Evolutionary conservation across 129 eudicot genomes (phyloP).

Genomic region (Oenanthe sinensis): DNA sequence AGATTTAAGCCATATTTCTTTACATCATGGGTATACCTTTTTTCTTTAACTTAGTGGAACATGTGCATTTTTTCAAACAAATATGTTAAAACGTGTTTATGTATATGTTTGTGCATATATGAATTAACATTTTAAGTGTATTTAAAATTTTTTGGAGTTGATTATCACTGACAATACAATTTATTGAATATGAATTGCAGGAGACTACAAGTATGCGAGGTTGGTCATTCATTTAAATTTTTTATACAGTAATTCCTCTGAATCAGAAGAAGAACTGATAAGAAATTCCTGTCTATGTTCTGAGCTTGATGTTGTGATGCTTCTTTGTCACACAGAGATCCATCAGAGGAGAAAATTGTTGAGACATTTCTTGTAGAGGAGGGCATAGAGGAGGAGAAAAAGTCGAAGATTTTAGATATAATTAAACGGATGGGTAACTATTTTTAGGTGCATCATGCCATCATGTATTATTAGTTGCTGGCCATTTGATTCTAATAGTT

Average conservation of each 20-base stretch:
- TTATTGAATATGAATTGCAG: slow-evolving; percentile 37
- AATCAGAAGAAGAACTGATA: not conserved
- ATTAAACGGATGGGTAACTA: slow-evolving; percentile 72
- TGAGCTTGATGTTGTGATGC: slow-evolving; percentile 5
- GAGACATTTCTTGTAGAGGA: slow-evolving; percentile 71
- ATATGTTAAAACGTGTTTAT: not conserved
- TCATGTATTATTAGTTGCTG: not conserved
- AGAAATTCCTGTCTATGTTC: not conserved
- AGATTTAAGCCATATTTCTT: not conserved
- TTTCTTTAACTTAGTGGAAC: not conserved
- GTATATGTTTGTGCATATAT: not conserved
- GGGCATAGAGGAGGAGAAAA: slow-evolving; percentile 50
- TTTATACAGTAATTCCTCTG: not conserved
- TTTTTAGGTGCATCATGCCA: not conserved
- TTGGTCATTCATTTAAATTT: slow-evolving; percentile 17
- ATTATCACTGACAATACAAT: slow-evolving; percentile 20
- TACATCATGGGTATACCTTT: not conserved
- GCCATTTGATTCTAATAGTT: not conserved
- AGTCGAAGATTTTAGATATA: slow-evolving; percentile 51
- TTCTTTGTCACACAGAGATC: slow-evolving; percentile 37
- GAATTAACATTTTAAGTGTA: not conserved
- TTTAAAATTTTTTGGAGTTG: not conserved
- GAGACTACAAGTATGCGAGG: slow-evolving; percentile 90
- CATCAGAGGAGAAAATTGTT: slow-evolving; percentile 66
- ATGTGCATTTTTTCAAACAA: not conserved